Evolutionary conservation across 1,284 basidiomycete species (phyloP).

Genomic region (Flammula alnicola): DNA sequence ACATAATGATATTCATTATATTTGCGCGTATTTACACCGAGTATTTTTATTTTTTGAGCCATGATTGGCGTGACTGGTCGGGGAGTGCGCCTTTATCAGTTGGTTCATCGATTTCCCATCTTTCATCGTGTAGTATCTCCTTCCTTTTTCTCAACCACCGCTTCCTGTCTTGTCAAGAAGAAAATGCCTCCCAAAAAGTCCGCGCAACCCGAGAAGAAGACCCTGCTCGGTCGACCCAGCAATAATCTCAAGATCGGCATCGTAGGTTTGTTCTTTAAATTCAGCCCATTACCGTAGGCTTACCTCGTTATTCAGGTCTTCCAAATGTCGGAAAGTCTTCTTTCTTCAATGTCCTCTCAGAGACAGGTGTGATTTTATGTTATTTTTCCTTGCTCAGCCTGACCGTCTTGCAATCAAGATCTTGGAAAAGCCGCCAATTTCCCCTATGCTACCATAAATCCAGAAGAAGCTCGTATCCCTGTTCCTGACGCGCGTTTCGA

Average conservation of each 20-base stretch:
- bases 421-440: slow-evolving; percentile 99
- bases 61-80: slow-evolving; percentile 11
- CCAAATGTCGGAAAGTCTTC: slow-evolving; percentile 96
- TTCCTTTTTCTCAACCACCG: slow-evolving; percentile 29
- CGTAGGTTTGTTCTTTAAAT: slow-evolving; percentile 72
- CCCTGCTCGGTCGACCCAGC: slow-evolving; percentile 84
- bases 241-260: slow-evolving; percentile 97
- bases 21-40: slow-evolving; percentile 20
- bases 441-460: slow-evolving; percentile 97
- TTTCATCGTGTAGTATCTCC: slow-evolving; percentile 27
- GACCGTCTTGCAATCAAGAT: slow-evolving; percentile 52
- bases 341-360: slow-evolving; percentile 94
- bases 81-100: slow-evolving; percentile 10
- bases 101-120: slow-evolving; percentile 17
- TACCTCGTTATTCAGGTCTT: slow-evolving; percentile 57
- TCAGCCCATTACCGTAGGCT: slow-evolving; percentile 23
- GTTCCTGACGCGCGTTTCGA: slow-evolving; percentile 97
- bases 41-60: slow-evolving; percentile 17
- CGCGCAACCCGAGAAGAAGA: slow-evolving; percentile 76
- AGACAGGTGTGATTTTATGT: slow-evolving; percentile 62
- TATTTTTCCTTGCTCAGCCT: slow-evolving; percentile 2
- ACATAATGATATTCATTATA: not conserved
- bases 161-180: slow-evolving; percentile 41
- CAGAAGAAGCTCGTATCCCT: slow-evolving; percentile 91
- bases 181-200: slow-evolving; percentile 91